Evolutionary conservation across 352 stramenopile genomes (phyloP).

Genomic region (Phytophthora hybrid): DNA sequence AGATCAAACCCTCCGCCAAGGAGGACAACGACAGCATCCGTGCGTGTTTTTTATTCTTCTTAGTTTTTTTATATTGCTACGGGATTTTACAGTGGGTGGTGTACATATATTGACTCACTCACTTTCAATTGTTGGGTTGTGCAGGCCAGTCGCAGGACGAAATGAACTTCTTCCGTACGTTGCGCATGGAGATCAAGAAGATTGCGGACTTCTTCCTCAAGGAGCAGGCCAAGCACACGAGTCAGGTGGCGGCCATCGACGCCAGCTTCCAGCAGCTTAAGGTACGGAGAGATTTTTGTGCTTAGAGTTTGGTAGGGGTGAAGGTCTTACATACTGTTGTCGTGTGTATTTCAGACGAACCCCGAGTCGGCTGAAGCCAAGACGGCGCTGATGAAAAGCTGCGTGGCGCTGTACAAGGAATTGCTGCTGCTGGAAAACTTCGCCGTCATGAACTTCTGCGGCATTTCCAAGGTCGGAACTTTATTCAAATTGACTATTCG

Average conservation of each 20-base stretch:
- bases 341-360: slow-evolving; percentile 46
- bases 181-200: slow-evolving; percentile 88
- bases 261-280: slow-evolving; percentile 69
- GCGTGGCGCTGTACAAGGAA: slow-evolving; percentile 88
- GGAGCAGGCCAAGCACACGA: slow-evolving; percentile 79
- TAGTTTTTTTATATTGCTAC: neutral
- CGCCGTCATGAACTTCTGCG: slow-evolving; percentile 91
- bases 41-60: slow-evolving; percentile 39
- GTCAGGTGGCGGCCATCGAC: slow-evolving; percentile 73
- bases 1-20: slow-evolving; percentile 81
- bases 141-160: slow-evolving; percentile 85
- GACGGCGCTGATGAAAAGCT: slow-evolving; percentile 83
- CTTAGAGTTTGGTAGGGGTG: neutral
- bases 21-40: slow-evolving; percentile 90
- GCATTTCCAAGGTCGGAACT: slow-evolving; percentile 79
- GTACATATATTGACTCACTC: neutral
- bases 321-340: slow-evolving; percentile 7
- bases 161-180: slow-evolving; percentile 89
- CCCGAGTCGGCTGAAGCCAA: slow-evolving; percentile 65
- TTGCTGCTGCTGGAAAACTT: slow-evolving; percentile 90
- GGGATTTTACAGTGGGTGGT: too few relatives aligned
- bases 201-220: slow-evolving; percentile 89
- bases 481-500: slow-evolving; percentile 4
- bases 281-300: slow-evolving; percentile 37
- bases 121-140: neutral